Evolutionary conservation across 1,284 basidiomycete genomes (phyloP), one percentile per base, ranked within the genome.

Genomic region (Cutaneotrichosporon arboriforme): DNA sequence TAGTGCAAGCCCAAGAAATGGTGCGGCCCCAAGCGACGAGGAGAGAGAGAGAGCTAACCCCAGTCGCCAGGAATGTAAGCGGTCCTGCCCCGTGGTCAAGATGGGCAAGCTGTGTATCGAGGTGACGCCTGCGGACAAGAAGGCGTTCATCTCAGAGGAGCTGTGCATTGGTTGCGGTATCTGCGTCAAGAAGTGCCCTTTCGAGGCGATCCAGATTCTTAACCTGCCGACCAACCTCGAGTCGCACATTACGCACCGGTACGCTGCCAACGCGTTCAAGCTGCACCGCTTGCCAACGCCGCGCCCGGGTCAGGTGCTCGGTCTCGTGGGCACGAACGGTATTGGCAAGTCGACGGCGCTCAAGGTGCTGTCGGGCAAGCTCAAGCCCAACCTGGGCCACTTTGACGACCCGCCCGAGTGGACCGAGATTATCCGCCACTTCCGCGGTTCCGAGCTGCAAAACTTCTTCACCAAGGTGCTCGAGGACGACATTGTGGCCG

Each of bases 401-500:
- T 74, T 67, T 56, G 71, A 74, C 50, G 88, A 94, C 70, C 92
- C 92, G 21, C 92, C 92, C 35, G 93, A 97, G 70, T 97, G 92
- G 92, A 85, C 90, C 74, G 93, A 97, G 70, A 96, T 97, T 63
- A 78, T 97, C 51, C 93, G 93, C 76, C 88, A 97, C 73, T 97
- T 96, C 82, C 85, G 93, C 64, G 93, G 93, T 38, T 96, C 91
- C 4, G 92, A 97, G 75, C 81, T 97, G 31, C 93, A 97, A 73
- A 97, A 97, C 74, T 97, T 97, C 79, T 97, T 97, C 76, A 97
- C 92, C 48, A 96, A 96, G 76, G 88, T 97, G n/a, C 81, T 97
- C 21, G 93, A 97, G 76, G 93, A 97, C 74, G 92, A 97, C 69
- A 80, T 97, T 67, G 96, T 96, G 78, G 92, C 93, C 1, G 82